Conservation (phyloP, 2,329 filamentous ascomycete genomes). For the Claviceps arundinis region DNA sequence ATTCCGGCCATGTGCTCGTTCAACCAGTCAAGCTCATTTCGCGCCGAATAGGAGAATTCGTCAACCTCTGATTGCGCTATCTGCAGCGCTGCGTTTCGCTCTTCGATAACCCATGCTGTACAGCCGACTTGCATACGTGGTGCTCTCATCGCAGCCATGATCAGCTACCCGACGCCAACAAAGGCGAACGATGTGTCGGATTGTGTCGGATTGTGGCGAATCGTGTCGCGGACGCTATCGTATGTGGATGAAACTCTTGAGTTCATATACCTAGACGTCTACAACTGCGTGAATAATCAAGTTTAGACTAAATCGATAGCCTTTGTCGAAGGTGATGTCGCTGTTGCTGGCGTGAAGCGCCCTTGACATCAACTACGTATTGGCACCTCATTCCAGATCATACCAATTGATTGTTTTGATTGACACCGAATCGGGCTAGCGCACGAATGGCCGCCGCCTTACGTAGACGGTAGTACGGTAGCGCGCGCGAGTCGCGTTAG, state of each 20-base stretch:
- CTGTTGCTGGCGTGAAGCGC: slow-evolving; percentile 10
- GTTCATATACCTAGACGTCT: slow-evolving; percentile 6
- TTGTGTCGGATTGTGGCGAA: neutral
- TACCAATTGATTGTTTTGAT: slow-evolving; percentile 25
- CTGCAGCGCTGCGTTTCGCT: slow-evolving; percentile 64
- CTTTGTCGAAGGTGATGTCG: neutral
- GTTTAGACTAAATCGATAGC: neutral
- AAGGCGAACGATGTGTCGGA: slow-evolving; percentile 1
- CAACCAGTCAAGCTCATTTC: slow-evolving; percentile 93
- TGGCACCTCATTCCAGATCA: slow-evolving; percentile 12
- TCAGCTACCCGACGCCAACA: slow-evolving; percentile 9
- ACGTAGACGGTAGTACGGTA: too few relatives aligned
- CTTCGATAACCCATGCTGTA: slow-evolving; percentile 70
- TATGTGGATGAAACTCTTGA: neutral
- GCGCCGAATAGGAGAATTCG: slow-evolving; percentile 82
- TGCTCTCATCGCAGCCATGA: slow-evolving; percentile 34
- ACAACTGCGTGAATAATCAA: neutral
- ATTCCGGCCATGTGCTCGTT: slow-evolving; percentile 98
- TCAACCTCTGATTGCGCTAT: slow-evolving; percentile 74
- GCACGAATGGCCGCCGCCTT: neutral
- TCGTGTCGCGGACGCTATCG: neutral
- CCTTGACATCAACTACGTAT: slow-evolving; percentile 3
- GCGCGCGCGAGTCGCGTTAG: slow-evolving; percentile 11
- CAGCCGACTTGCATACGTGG: slow-evolving; percentile 64
- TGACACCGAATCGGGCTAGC: slow-evolving; percentile 21